Base-by-base conservation (phyloP, 257 asterid species). In the Ehretia macrophylla region DNA sequence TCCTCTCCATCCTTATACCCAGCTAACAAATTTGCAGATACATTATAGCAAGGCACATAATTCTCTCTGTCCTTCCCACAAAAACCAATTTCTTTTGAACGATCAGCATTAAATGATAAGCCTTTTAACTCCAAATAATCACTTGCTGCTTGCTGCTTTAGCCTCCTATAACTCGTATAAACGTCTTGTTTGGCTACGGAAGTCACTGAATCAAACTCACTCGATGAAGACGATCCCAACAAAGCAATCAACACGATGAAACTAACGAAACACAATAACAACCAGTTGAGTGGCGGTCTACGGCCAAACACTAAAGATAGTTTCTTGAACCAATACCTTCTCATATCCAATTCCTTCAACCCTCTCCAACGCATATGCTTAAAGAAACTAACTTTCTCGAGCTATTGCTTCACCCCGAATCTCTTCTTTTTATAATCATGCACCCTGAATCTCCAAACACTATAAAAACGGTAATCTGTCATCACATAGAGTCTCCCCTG, bases 31-130 rank as follows among this genome's bases (percentile, higher is more conserved):
- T 80, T 89, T 44, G 94, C 91, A 14, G 97, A 75, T 51, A 89
- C 86, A 63, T 89, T 93, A 72, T 93, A 89, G 80, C 97, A 93
- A 67, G 99, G 99, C 66, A 89, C 90, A 27, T 81, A 79, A 73
- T 83, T 83, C 66, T 93, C 99, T 65, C 78, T 83, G 53, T 93
- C 97, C 81, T 86, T 93, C 20, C 91, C 88, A 77, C 99, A 93
- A 38, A 85, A 78, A 68, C 71, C 85, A 63, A 83, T 80, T 71
- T 84, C 87, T 68, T 77, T 79, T 17, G 72, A 55, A 46, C 70
- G 80, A 66, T 71, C 76, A 56, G 77, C 68, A 58, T 87, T 95
- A 42, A 80, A n/a, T 12, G 68, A 61, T 58, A 78, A 56, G 44
- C 76, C 74, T 67, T 60, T 80, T 72, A 93, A 75, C 54, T 85